These are phyloP conservation scores for Saussurea involucrata DNA, from an alignment of 129 eudicot genomes.

Conservation along the genomic window DNA sequence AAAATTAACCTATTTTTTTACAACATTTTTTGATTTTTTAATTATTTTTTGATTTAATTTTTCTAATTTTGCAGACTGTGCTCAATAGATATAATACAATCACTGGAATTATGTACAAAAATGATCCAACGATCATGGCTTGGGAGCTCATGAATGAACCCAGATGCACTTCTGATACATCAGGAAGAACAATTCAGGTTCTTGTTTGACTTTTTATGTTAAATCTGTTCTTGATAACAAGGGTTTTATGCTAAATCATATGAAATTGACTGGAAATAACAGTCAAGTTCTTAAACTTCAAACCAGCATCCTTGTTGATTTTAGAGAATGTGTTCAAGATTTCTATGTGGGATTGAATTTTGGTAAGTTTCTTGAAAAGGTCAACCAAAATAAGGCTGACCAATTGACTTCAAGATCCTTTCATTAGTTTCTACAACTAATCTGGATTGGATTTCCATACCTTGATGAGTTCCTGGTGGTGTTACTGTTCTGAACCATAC, in stretches of 20 bases:
- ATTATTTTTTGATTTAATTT: neutral
- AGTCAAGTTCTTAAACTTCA: neutral
- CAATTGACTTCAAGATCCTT: neutral
- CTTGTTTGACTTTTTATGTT: neutral
- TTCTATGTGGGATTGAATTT: neutral
- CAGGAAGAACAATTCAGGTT: constrained; percentile 96
- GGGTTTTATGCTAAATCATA: constrained; percentile 3
- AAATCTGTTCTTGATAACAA: neutral
- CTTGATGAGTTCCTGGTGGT: constrained; percentile 3
- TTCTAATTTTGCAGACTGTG: constrained; percentile 56
- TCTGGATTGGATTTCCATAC: no score
- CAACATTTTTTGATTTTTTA: neutral
- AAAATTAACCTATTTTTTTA: neutral
- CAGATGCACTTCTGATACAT: constrained; percentile 89
- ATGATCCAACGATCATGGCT: constrained; percentile 98
- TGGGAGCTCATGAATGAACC: constrained; percentile 99
- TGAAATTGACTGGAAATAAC: constrained; percentile 11
- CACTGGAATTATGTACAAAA: constrained; percentile 77
- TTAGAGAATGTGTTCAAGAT: neutral
- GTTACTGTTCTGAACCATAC: constrained; percentile 13
- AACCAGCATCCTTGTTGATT: neutral
- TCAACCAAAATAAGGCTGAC: constrained; percentile 2
- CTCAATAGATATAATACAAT: constrained; percentile 72
- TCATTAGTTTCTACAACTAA: constrained; percentile 1
- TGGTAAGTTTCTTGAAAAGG: constrained; percentile 1